A percentile compares a stretch with the other conserved stretches of the same genome.
phyloP scores from a whole-genome alignment of 2,329 filamentous ascomycete genomes.

The Cladosporium sp. region DNA sequence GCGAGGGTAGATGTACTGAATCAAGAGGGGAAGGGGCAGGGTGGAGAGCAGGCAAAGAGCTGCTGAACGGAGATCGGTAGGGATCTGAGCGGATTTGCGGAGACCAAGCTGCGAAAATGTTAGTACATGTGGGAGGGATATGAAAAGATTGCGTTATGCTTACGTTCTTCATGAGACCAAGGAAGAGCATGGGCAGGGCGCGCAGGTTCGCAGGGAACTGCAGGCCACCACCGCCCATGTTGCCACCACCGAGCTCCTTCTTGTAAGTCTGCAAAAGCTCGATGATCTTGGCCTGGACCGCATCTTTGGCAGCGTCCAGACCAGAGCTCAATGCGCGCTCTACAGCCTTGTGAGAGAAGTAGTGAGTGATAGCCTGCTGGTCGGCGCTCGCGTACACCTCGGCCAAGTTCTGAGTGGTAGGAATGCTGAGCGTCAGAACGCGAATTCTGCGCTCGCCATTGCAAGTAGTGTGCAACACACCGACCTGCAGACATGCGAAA shows the following conservation, averaged over 20 bases:
- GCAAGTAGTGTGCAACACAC: slow-evolving; percentile 94
- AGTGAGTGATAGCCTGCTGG: slow-evolving; percentile 86
- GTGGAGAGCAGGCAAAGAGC: slow-evolving; percentile 93
- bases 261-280: slow-evolving; percentile 94
- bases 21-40: slow-evolving; percentile 79
- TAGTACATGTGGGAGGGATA: slow-evolving; percentile 21
- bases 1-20: slow-evolving; percentile 73
- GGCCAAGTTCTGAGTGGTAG: slow-evolving; percentile 84
- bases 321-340: slow-evolving; percentile 82
- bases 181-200: slow-evolving; percentile 82
- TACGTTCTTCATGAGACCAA: slow-evolving; percentile 94
- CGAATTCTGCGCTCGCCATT: slow-evolving; percentile 95
- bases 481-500: slow-evolving; percentile 87
- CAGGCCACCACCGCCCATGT: slow-evolving; percentile 85
- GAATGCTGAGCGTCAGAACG: slow-evolving; percentile 87
- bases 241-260: slow-evolving; percentile 93
- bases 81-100: slow-evolving; percentile 88
- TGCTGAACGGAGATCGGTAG: slow-evolving; percentile 87
- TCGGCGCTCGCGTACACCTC: slow-evolving; percentile 94
- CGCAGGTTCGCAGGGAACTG: slow-evolving; percentile 93
- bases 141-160: slow-evolving; percentile 28
- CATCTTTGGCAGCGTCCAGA: slow-evolving; percentile 85
- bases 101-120: slow-evolving; percentile 58
- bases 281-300: slow-evolving; percentile 83
- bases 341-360: slow-evolving; percentile 96